A percentile compares a stretch with the other conserved stretches of the same genome.
phyloP scores from a whole-genome alignment of 371 early-diverging fungal species.

The Polyrhizophydium stewartii region DNA sequence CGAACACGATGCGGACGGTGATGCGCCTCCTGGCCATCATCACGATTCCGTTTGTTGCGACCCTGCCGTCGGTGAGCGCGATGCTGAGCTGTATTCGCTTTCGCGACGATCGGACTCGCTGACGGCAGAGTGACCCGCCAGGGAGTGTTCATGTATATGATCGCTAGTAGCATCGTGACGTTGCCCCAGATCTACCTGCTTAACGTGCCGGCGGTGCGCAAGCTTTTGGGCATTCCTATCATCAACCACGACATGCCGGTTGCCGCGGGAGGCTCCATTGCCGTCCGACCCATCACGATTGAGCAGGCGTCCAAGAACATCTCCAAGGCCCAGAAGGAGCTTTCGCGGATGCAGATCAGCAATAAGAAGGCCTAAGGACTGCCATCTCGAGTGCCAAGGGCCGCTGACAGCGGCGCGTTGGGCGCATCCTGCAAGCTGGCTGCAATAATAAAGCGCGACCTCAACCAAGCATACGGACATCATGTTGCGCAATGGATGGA shows the following conservation, averaged over 20 bases:
- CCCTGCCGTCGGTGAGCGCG: conserved; percentile 67
- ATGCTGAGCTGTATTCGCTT: background rate
- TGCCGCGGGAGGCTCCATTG: background rate
- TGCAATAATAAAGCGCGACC: too few species aligned
- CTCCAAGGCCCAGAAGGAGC: background rate
- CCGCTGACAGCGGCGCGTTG: too few species aligned
- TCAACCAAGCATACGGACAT: too few species aligned
- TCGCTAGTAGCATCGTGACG: conserved; percentile 70
- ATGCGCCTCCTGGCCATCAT: conserved; percentile 62
- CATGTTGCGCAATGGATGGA: too few species aligned
- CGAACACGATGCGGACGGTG: conserved; percentile 56
- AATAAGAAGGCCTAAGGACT: too few species aligned
- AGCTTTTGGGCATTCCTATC: conserved; percentile 23
- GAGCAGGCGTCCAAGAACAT: background rate
- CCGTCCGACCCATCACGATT: background rate
- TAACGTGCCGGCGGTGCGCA: conserved; percentile 55
- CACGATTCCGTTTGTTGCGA: conserved; percentile 64
- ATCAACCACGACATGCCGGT: background rate
- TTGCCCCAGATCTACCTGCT: conserved; percentile 65
- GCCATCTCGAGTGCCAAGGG: too few species aligned
- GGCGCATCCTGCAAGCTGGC: too few species aligned
- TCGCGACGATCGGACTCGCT: too few species aligned
- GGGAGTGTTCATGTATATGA: conserved; percentile 85
- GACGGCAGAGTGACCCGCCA: too few species aligned
- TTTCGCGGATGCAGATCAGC: too few species aligned